A percentile compares a stretch with the other conserved stretches of the same genome.
These are phyloP conservation scores for Fusarium sp. DNA, from an alignment of 2,329 filamentous ascomycete species.

Conservation along the genomic window DNA sequence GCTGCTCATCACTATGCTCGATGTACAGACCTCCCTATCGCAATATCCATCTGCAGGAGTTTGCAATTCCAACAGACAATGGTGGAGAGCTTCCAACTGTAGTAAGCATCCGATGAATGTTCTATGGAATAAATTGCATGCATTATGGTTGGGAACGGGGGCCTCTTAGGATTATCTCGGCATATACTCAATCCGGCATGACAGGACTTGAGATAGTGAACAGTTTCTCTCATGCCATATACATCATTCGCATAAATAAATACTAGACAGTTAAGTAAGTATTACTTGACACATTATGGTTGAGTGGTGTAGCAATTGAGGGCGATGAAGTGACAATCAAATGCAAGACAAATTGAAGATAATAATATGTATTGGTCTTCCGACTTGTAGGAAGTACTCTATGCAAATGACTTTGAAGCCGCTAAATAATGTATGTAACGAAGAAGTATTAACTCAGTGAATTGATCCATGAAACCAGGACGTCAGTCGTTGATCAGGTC, in stretches of 20 bases:
- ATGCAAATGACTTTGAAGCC: not conserved
- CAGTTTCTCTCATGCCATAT: too few species aligned
- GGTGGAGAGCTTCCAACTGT: rapidly evolving
- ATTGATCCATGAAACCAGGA: not conserved
- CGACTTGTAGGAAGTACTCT: not conserved
- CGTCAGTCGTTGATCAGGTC: not conserved
- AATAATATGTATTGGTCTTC: conserved; percentile 6
- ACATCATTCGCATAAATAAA: too few species aligned
- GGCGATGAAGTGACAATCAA: rapidly evolving
- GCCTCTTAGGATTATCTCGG: not conserved
- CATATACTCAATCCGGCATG: too few species aligned
- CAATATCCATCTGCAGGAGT: too few species aligned
- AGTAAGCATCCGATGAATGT: not conserved
- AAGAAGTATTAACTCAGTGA: not conserved
- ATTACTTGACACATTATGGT: too few species aligned
- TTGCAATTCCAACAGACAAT: not conserved
- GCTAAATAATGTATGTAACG: conserved; percentile 5
- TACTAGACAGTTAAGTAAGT: too few species aligned
- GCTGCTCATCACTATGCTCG: not conserved
- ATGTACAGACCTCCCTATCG: not conserved
- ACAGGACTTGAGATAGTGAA: too few species aligned
- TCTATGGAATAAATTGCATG: not conserved
- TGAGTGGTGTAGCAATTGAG: rapidly evolving
- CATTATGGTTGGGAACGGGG: not conserved
- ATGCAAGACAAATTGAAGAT: not conserved